Percentiles rank a stretch among this genome's conserved stretches.
phyloP scores from a whole-genome alignment of 148 eudicot species.

The Chenopodium album region DNA sequence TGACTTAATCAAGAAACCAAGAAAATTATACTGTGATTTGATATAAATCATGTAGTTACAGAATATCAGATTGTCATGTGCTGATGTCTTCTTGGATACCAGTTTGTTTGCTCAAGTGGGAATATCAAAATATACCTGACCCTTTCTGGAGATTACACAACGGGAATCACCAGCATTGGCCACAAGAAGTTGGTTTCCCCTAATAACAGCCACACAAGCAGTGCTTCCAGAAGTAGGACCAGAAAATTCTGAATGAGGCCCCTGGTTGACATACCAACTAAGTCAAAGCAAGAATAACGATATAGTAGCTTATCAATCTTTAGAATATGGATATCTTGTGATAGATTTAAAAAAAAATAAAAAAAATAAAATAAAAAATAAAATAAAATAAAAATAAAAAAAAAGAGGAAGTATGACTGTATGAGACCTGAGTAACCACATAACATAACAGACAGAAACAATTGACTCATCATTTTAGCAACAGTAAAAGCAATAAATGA shows the following conservation, averaged over 20 bases:
- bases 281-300: constrained; percentile 16
- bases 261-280: constrained; percentile 42
- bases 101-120: not conserved
- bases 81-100: not conserved
- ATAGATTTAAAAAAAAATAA: too few species aligned
- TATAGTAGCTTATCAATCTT: not conserved
- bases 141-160: constrained; percentile 90
- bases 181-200: constrained; percentile 72
- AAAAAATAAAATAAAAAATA: too few species aligned
- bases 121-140: constrained; percentile 56
- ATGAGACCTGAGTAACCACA: too few species aligned
- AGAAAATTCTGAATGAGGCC: constrained; percentile 95
- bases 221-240: constrained; percentile 99
- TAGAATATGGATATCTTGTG: not conserved
- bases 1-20: constrained; percentile 2
- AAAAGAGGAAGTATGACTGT: too few species aligned
- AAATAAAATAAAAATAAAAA: too few species aligned
- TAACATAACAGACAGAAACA: too few species aligned
- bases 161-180: constrained; percentile 99
- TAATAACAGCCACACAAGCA: constrained; percentile 83
- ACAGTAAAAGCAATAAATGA: too few species aligned
- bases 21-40: not conserved
- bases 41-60: not conserved
- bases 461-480: too few species aligned
- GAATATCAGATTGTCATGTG: not conserved